phyloP scores from a whole-genome alignment of 164 flowering plant species.

The Piper longum region DNA sequence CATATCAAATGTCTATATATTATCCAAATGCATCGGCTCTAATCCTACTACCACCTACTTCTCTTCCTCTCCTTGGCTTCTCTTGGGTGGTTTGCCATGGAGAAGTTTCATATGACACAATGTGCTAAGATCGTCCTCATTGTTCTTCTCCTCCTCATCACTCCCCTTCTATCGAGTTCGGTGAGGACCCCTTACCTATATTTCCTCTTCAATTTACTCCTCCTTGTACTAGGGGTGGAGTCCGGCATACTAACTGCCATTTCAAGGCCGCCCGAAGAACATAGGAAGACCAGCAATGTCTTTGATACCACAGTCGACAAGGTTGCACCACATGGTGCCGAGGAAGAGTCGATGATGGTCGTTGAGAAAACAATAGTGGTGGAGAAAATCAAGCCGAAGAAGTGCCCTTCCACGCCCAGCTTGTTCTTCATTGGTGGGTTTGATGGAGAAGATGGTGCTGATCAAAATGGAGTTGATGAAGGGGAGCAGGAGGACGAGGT shows the following conservation, averaged over 20 bases:
- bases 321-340: not conserved
- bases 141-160: slow-evolving; percentile 32
- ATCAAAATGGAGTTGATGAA: slow-evolving; percentile 4
- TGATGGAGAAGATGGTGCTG: slow-evolving; percentile 19
- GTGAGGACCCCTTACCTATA: slow-evolving; percentile 45
- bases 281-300: not conserved
- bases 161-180: slow-evolving; percentile 49
- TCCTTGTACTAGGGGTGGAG: slow-evolving; percentile 49
- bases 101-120: slow-evolving; percentile 29
- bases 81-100: slow-evolving; percentile 16
- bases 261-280: slow-evolving; percentile 18
- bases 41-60: not conserved
- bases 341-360: slow-evolving; percentile 3
- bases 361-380: slow-evolving; percentile 22
- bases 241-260: slow-evolving; percentile 45
- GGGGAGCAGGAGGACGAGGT: slow-evolving; percentile 20
- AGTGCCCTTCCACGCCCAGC: slow-evolving; percentile 52
- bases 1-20: not conserved
- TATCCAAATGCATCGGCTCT: not conserved
- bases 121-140: slow-evolving; percentile 28
- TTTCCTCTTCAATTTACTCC: slow-evolving; percentile 55
- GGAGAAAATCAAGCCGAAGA: slow-evolving; percentile 25
- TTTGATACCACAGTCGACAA: not conserved
- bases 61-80: not conserved
- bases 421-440: slow-evolving; percentile 41